Evolutionary conservation across 495 filamentous ascomycete genomes (phyloP).

Genomic region (Neurospora hispaniola): DNA sequence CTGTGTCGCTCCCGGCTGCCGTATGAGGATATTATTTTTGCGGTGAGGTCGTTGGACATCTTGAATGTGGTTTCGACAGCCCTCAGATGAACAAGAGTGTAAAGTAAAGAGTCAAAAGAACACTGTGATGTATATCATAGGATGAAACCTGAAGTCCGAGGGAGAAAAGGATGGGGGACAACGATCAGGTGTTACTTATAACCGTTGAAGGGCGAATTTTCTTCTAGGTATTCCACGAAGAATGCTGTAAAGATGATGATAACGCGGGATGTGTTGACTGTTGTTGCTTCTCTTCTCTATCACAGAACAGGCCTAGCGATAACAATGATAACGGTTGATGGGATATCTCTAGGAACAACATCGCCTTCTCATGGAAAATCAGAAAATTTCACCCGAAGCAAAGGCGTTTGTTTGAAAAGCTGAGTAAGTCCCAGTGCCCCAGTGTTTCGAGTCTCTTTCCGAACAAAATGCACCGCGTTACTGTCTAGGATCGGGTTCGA

Average conservation of each 20-base stretch:
- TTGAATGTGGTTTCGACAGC: not conserved
- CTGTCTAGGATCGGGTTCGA: not conserved
- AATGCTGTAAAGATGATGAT: not conserved
- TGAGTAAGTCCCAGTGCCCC: not conserved
- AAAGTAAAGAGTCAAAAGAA: not conserved
- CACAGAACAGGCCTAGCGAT: not conserved
- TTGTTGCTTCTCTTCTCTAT: not conserved
- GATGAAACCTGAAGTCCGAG: not conserved
- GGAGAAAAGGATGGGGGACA: not conserved
- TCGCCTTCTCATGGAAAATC: not conserved
- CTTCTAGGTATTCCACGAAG: not conserved
- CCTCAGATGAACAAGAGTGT: not conserved
- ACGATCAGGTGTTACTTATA: not conserved
- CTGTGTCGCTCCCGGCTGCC: not conserved
- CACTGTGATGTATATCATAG: not conserved
- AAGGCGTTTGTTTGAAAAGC: not conserved
- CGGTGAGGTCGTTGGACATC: not conserved
- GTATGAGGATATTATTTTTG: not conserved
- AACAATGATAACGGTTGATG: not conserved
- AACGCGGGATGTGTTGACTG: not conserved
- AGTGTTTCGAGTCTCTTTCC: not conserved
- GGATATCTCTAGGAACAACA: not conserved
- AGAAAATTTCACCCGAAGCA: not conserved
- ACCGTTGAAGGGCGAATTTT: not conserved
- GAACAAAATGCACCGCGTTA: not conserved